Base-by-base conservation (phyloP, 768 basidiomycete genomes). In the Tricholoma saponaceum region DNA sequence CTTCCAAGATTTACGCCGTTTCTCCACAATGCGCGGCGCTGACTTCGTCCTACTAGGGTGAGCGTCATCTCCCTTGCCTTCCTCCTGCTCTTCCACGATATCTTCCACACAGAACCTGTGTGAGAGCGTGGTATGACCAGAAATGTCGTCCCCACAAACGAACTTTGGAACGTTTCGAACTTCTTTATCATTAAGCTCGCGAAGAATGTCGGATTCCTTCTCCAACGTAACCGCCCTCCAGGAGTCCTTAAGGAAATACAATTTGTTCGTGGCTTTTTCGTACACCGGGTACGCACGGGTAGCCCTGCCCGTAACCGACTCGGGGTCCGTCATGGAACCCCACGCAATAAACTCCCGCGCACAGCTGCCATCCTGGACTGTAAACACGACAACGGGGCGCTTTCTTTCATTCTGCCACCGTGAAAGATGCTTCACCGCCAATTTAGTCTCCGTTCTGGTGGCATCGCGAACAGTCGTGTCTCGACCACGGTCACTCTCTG, bases 141-240 rank as follows among this genome's bases (percentile, higher is more conserved):
- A 23, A 30, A 75, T 41, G 54, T 75, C 72, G 28, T 62, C 69
- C 2, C 67, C 74, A 47, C 60, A 62, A 16, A 67, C 50, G 20
- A 72, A 44, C 14, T 51, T 52, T 0, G 72, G 67, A 23, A 74
- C 60, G 43, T 68, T 46, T 9, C 41, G 49, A 35, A 69, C 59
- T 4, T 51, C 33, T 10, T n/a, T 16, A 3, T 56, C 20, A 37
- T 62, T 55, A 2, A 70, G 57, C 6, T 16, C 22, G 25, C 51
- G 16, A 9, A 68, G 60, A 5, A 61, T 62, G 18, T 63, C 63
- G 5, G 55, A 53, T 58, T 70, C 70, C 5, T 52, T 43, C 25
- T 52, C 50, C 20, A 57, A 43, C 8, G 20, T 10, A 16, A 20
- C 9, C 12, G 26, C n/a, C 3, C 70, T 51, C 70, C 70, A 71